These are phyloP conservation scores for Populus euphratica DNA, from an alignment of 345 rosid species.

Conservation along the genomic window DNA sequence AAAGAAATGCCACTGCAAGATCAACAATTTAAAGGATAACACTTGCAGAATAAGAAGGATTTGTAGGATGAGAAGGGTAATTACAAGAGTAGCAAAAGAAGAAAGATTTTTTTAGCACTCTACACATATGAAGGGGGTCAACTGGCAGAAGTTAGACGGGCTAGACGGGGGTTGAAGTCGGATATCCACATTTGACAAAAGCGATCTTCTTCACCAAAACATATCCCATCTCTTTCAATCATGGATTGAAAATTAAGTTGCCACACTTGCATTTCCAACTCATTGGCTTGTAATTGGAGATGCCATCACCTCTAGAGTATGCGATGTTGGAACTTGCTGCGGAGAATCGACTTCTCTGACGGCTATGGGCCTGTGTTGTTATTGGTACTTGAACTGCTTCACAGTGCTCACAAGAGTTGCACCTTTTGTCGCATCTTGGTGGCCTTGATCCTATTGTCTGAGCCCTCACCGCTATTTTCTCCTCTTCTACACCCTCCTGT, in stretches of 20 bases:
- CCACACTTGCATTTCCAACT: conserved; percentile 80
- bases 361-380: conserved; percentile 23
- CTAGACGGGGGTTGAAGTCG: not conserved
- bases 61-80: not conserved
- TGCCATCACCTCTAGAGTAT: conserved; percentile 45
- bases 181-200: conserved; percentile 2
- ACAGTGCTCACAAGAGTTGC: conserved; percentile 49
- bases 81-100: not conserved
- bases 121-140: too few relatives aligned
- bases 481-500: conserved; percentile 3
- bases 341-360: conserved; percentile 13
- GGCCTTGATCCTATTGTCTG: conserved; percentile 57
- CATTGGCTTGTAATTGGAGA: conserved; percentile 70
- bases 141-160: too few relatives aligned
- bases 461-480: conserved; percentile 23
- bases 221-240: conserved; percentile 1
- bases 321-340: conserved; percentile 22
- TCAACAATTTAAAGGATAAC: too few relatives aligned
- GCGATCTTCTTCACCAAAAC: not conserved
- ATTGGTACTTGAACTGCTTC: conserved; percentile 67
- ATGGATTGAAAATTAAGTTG: conserved; percentile 50
- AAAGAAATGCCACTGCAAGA: too few relatives aligned
- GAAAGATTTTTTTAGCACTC: not conserved
- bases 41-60: not conserved
- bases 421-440: conserved; percentile 56